These are phyloP conservation scores for Crithidia bombi DNA, from an alignment of 208 protist species.

Conservation along the genomic window DNA sequence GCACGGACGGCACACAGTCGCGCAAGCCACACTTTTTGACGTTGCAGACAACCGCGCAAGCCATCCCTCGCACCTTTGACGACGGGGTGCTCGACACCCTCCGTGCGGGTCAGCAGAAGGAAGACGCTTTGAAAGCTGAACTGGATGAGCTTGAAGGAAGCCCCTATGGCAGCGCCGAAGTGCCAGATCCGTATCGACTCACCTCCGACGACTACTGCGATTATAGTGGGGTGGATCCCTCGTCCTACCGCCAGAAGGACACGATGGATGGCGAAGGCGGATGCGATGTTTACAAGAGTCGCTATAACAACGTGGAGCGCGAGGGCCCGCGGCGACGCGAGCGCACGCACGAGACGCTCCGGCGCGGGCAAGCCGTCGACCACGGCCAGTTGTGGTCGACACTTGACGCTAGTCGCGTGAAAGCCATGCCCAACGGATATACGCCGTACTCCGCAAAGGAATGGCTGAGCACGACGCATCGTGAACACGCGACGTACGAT, in stretches of 20 bases:
- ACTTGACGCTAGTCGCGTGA: slow-evolving; percentile 46
- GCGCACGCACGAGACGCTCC: slow-evolving; percentile 53
- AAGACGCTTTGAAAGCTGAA: slow-evolving; percentile 40
- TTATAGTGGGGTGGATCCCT: slow-evolving; percentile 74
- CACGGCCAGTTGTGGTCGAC: slow-evolving; percentile 45
- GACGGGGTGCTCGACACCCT: slow-evolving; percentile 66
- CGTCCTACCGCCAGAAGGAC: slow-evolving; percentile 71
- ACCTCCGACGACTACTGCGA: slow-evolving; percentile 91
- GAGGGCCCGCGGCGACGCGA: slow-evolving; percentile 75
- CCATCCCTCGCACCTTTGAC: slow-evolving; percentile 67
- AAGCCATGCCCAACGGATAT: slow-evolving; percentile 70
- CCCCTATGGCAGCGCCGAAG: slow-evolving; percentile 43
- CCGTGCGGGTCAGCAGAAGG: slow-evolving; percentile 47
- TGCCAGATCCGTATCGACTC: slow-evolving; percentile 71
- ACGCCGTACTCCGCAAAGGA: slow-evolving; percentile 69
- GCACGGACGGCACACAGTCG: slow-evolving; percentile 2
- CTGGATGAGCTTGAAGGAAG: slow-evolving; percentile 52
- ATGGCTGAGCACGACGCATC: slow-evolving; percentile 87
- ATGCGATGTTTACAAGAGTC: slow-evolving; percentile 80
- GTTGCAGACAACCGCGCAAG: slow-evolving; percentile 61
- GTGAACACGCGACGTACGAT: slow-evolving; percentile 80
- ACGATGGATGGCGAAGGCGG: slow-evolving; percentile 30
- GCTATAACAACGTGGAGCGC: slow-evolving; percentile 87
- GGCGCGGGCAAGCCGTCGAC: slow-evolving; percentile 62
- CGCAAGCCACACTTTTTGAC: slow-evolving; percentile 74